Percentiles rank a stretch among this genome's conserved stretches.
Conservation (phyloP, 805 yeast genomes). For the Metschnikowia peoriensis region DNA sequence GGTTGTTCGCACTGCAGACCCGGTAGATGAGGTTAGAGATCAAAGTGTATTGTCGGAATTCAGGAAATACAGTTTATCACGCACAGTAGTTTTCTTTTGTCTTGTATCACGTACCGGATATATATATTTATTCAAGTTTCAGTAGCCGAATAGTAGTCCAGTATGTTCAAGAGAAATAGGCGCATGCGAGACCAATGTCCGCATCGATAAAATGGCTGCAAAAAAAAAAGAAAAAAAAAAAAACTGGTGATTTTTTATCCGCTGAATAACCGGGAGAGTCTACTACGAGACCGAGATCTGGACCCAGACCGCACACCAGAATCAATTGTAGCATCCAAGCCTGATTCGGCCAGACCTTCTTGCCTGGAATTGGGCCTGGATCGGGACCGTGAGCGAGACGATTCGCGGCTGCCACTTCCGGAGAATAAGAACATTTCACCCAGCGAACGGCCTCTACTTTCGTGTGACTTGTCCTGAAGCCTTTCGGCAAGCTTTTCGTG, state of each 20-base stretch:
- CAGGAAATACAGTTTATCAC: no score
- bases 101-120: no score
- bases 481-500: conserved; percentile 6
- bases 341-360: not conserved
- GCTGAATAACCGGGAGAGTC: conserved; percentile 12
- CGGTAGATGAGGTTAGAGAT: no score
- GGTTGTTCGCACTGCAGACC: not conserved
- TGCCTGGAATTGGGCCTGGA: conserved; percentile 1
- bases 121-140: no score
- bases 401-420: conserved; percentile 6
- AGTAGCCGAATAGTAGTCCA: no score
- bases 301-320: conserved; percentile 1
- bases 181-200: no score
- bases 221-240: not conserved
- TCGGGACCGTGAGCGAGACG: conserved; percentile 11
- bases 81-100: no score
- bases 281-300: conserved; percentile 12
- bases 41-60: no score
- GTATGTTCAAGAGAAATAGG: no score
- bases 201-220: no score
- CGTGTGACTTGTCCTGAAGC: not conserved
- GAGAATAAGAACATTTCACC: conserved; percentile 1
- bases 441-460: conserved; percentile 6
- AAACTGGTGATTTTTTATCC: not conserved
- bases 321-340: conserved; percentile 2